Conservation (phyloP, 306 rosid genomes). For the Betula pendula region DNA sequence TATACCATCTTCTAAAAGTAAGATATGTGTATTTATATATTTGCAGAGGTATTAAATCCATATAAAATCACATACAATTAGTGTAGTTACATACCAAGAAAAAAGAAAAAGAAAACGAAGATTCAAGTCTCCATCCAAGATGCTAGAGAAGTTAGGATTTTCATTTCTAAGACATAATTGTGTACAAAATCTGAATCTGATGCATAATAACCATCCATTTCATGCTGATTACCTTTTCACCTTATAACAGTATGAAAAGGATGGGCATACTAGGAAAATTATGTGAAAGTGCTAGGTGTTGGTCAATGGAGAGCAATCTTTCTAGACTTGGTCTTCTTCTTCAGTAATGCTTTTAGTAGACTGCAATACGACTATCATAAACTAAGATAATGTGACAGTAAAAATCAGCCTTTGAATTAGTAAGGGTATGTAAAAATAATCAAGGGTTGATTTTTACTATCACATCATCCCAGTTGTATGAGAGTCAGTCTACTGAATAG, state of each 20-base stretch:
- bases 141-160: constrained; percentile 38
- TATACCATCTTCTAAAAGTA: constrained; percentile 17
- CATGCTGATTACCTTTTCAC: constrained; percentile 35
- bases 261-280: constrained; percentile 36
- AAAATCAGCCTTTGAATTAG: too few species aligned
- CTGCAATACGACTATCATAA: too few species aligned
- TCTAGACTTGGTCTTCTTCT: constrained; percentile 46
- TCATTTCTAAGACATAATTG: constrained; percentile 28
- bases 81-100: constrained; percentile 16
- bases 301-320: constrained; percentile 30
- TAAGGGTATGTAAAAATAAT: too few species aligned
- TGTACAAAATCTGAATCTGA: constrained; percentile 23
- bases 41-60: constrained; percentile 23
- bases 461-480: too few species aligned
- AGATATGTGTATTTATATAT: too few species aligned
- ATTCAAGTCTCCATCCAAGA: constrained; percentile 12
- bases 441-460: too few species aligned
- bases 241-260: constrained; percentile 33
- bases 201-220: constrained; percentile 33
- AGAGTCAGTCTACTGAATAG: too few species aligned
- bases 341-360: background rate
- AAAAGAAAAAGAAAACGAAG: constrained; percentile 20
- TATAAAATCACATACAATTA: constrained; percentile 28
- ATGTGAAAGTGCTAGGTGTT: constrained; percentile 32
- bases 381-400: too few species aligned